A percentile compares a stretch with the other conserved stretches of the same genome.
Evolutionary conservation across 805 yeast species (phyloP).

Genomic region (Kodamaea neixiangensis): DNA sequence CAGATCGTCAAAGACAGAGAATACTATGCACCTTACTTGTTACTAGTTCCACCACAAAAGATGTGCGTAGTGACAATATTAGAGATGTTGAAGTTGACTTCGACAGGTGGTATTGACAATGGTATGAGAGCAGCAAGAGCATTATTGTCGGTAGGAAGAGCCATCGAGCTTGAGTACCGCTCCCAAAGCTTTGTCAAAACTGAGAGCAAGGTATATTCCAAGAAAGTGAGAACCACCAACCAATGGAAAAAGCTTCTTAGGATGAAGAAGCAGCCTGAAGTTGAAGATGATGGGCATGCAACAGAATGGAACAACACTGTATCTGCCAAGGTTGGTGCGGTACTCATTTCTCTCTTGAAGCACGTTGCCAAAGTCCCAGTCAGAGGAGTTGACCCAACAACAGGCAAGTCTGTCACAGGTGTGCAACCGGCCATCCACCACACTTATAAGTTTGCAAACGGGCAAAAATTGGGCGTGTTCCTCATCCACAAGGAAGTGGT

Average conservation of each 20-base stretch:
- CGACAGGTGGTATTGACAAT: conserved; percentile 73
- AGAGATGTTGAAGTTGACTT: conserved; percentile 72
- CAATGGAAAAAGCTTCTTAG: conserved; percentile 48
- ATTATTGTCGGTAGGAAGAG: conserved; percentile 76
- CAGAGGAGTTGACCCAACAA: conserved; percentile 76
- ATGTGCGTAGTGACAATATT: conserved; percentile 82
- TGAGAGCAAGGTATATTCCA: conserved; percentile 52
- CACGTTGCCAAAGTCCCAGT: conserved; percentile 84
- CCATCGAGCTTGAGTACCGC: conserved; percentile 81
- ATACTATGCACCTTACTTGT: conserved; percentile 75
- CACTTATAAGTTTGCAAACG: conserved; percentile 77
- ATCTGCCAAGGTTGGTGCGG: conserved; percentile 74
- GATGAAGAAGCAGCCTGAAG: conserved; percentile 14
- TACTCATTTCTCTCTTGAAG: conserved; percentile 69
- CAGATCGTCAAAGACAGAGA: conserved; percentile 44
- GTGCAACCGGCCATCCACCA: conserved; percentile 90
- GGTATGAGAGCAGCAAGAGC: conserved; percentile 87
- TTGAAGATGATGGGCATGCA: conserved; percentile 13
- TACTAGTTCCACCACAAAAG: conserved; percentile 73
- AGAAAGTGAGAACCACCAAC: conserved; percentile 45
- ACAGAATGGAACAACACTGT: conserved; percentile 25
- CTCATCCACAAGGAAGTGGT: conserved; percentile 72
- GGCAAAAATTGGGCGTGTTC: conserved; percentile 79
- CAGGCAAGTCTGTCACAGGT: conserved; percentile 66
- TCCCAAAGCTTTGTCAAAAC: conserved; percentile 62